A percentile compares a stretch with the other conserved stretches of the same genome.
These are phyloP conservation scores for Lagenaria siceraria DNA, from an alignment of 306 rosid species.

Conservation along the genomic window DNA sequence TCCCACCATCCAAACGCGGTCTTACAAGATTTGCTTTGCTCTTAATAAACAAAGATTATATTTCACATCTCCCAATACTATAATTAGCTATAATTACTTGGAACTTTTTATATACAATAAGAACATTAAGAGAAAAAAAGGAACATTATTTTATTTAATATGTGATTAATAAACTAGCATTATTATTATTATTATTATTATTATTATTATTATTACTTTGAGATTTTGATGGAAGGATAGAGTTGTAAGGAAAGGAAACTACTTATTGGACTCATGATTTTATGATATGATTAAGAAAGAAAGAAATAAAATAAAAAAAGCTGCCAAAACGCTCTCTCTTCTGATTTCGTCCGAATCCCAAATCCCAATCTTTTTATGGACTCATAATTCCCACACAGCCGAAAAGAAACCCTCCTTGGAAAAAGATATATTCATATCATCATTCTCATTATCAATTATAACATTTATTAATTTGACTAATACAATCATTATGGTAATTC, in stretches of 20 bases:
- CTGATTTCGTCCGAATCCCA: neutral
- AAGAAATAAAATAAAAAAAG: neutral
- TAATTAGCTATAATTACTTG: neutral
- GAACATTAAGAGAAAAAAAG: neutral
- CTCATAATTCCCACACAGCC: neutral
- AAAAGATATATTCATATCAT: neutral
- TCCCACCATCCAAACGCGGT: neutral
- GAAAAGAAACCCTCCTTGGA: neutral
- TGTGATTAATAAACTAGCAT: neutral
- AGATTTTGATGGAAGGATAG: neutral
- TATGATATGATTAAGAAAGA: neutral
- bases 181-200: neutral
- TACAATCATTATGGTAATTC: neutral
- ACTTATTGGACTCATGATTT: conserved; percentile 7
- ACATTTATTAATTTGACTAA: neutral
- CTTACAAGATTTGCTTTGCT: neutral
- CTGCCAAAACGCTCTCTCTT: neutral
- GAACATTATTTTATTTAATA: neutral
- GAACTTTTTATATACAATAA: neutral
- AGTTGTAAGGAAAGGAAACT: neutral
- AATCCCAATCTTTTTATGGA: neutral
- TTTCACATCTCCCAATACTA: neutral
- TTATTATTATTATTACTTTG: neutral
- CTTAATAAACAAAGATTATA: conserved; percentile 2
- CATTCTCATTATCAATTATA: neutral